Evolutionary conservation across 768 basidiomycete species (phyloP), one percentile per base, ranked within the genome.

Genomic region (Rhodocollybia butyracea): DNA sequence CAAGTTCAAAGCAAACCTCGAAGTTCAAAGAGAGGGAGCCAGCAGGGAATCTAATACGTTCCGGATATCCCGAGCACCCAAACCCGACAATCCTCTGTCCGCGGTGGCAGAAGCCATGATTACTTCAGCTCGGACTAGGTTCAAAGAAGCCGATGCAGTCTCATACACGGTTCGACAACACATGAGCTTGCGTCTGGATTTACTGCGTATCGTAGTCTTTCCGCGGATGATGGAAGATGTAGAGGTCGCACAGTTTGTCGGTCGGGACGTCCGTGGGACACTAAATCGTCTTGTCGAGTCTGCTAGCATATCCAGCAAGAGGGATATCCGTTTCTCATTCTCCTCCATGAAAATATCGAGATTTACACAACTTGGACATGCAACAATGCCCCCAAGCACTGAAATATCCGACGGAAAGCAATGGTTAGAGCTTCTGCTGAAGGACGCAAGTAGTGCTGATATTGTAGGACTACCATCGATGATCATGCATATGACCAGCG

Each of bases 71-170:
- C 81, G 81, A n/a, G 74, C 78, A 5, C 85, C 88, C 5, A 86
- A 82, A 62, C 88, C 88, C 6, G 86, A 86, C 48, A 92, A 91
- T 59, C 85, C 91, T 2, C 73, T 94, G 15, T 90, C 89, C 1
- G 83, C 88, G 12, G 90, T 94, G n/a, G 91, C 92, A 1, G 84
- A 89, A 59, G 89, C 91, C 29, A 89, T 93, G 83, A 68, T 94
- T 36, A 75, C 80, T 53, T 88, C 89, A 0, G 88, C 91, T 26
- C 80, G 84, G 39, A 83, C 74, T 40, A 81, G 84, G 21, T 81
- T 91, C 68, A 85, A 81, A 60, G 89, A 90, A 68, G 76, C 78
- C 13, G 88, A 87, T 55, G 68, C 72, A 8, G 79, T 73, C 1
- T 79, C 80, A 5, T 85, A 86, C 59, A 70, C 80, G 15, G 82